These are phyloP conservation scores for Syncephalastrum monosporum DNA, from an alignment of 371 early-diverging fungal genomes.

Conservation along the genomic window DNA sequence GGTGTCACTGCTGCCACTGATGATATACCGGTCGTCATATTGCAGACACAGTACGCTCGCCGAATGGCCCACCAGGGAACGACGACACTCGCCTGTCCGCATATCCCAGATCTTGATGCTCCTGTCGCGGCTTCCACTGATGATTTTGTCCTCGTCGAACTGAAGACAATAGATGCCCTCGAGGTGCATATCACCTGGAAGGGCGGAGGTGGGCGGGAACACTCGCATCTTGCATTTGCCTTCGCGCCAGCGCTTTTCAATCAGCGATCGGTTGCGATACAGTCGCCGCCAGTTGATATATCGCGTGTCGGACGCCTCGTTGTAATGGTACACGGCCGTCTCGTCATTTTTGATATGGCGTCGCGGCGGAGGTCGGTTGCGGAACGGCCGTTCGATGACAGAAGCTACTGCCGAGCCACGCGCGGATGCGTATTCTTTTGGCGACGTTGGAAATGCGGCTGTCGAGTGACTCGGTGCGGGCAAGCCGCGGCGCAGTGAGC, in stretches of 20 bases:
- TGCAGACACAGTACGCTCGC: slow-evolving; percentile 86
- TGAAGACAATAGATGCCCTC: slow-evolving; percentile 94
- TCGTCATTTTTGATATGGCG: slow-evolving; percentile 33
- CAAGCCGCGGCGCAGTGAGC: too few relatives aligned
- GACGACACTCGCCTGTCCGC: slow-evolving; percentile 50
- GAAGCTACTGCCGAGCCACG: neutral
- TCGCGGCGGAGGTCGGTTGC: slow-evolving; percentile 27
- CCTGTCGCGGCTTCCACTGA: slow-evolving; percentile 84
- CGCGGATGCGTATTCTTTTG: too few relatives aligned
- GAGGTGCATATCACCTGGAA: slow-evolving; percentile 62
- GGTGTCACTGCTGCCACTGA: slow-evolving; percentile 84
- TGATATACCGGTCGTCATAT: slow-evolving; percentile 69
- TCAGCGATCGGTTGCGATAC: slow-evolving; percentile 54
- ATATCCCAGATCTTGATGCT: slow-evolving; percentile 85
- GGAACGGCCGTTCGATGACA: slow-evolving; percentile 19
- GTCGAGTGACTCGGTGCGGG: too few relatives aligned
- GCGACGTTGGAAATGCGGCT: too few relatives aligned
- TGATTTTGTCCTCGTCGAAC: slow-evolving; percentile 66
- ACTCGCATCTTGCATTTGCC: slow-evolving; percentile 58
- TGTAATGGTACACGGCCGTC: slow-evolving; percentile 32
- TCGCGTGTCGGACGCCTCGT: slow-evolving; percentile 34
- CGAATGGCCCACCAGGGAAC: slow-evolving; percentile 70
- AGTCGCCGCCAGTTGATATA: slow-evolving; percentile 69
- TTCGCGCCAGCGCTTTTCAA: slow-evolving; percentile 68
- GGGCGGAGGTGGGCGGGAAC: slow-evolving; percentile 41